Percentiles rank a stretch among this genome's conserved stretches.
phyloP scores from a whole-genome alignment of 805 yeast species.

The Metschnikowia aberdeeniae region DNA sequence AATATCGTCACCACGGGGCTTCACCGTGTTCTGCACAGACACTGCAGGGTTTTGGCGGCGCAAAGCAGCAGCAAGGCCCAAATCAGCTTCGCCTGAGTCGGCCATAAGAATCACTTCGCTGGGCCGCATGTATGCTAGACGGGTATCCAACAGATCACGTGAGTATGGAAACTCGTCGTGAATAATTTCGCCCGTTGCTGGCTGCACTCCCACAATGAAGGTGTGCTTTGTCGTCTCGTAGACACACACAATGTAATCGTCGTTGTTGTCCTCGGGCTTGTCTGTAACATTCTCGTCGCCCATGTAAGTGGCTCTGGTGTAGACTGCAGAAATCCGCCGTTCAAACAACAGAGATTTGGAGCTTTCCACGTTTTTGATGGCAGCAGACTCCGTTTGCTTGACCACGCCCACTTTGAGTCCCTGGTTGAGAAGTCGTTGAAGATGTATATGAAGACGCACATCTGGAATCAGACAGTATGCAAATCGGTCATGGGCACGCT shows the following conservation, averaged over 20 bases:
- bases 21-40: conserved; percentile 6
- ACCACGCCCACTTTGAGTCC: conserved; percentile 87
- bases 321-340: conserved; percentile 64
- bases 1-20: conserved; percentile 4
- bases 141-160: conserved; percentile 64
- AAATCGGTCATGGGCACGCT: conserved; percentile 49
- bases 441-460: conserved; percentile 65
- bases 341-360: conserved; percentile 51
- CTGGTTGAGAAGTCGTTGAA: conserved; percentile 63
- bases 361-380: conserved; percentile 57
- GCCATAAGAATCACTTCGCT: conserved; percentile 57
- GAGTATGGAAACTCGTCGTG: conserved; percentile 69
- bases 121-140: conserved; percentile 72
- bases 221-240: conserved; percentile 17
- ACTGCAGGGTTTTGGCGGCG: conserved; percentile 17
- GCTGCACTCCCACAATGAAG: conserved; percentile 61
- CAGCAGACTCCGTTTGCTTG: conserved; percentile 78
- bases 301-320: conserved; percentile 80
- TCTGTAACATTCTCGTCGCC: conserved; percentile 42
- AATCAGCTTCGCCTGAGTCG: conserved; percentile 30
- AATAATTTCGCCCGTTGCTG: conserved; percentile 70
- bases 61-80: conserved; percentile 23
- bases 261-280: conserved; percentile 5
- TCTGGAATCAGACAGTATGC: conserved; percentile 89
- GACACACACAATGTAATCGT: conserved; percentile 45